phyloP scores from a whole-genome alignment of 805 yeast species.

The Myxozyma geophila region DNA sequence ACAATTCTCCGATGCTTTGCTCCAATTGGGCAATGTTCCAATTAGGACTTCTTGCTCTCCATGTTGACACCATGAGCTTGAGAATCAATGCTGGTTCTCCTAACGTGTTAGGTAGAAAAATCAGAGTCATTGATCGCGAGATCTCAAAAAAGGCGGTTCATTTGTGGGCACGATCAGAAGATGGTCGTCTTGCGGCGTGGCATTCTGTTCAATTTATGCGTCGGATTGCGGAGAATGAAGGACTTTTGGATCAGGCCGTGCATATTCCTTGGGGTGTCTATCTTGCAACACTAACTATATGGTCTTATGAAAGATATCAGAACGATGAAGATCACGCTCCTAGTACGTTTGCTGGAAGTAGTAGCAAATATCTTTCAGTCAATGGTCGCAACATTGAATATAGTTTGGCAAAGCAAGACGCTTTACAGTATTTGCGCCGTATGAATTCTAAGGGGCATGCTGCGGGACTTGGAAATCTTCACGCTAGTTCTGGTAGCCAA shows the following conservation, averaged over 20 bases:
- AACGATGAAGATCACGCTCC: conserved; percentile 17
- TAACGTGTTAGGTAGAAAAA: conserved; percentile 37
- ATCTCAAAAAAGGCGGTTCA: conserved; percentile 36
- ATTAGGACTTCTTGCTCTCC: conserved; percentile 39
- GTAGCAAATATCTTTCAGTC: conserved; percentile 19
- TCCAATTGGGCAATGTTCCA: conserved; percentile 42
- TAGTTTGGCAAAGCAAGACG: conserved; percentile 35
- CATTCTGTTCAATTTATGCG: conserved; percentile 41
- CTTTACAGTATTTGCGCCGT: conserved; percentile 28
- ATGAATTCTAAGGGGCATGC: conserved; percentile 26
- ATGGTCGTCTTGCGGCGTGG: conserved; percentile 42
- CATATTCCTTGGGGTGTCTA: conserved; percentile 43
- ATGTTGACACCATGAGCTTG: conserved; percentile 40
- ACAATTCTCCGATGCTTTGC: conserved; percentile 38
- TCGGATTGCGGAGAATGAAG: conserved; percentile 36
- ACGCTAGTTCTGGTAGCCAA: not conserved
- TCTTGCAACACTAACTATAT: conserved; percentile 40
- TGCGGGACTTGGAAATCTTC: conserved; percentile 10
- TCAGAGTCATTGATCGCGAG: conserved; percentile 33
- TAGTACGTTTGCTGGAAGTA: conserved; percentile 11
- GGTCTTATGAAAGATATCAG: conserved; percentile 40
- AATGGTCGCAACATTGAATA: conserved; percentile 27
- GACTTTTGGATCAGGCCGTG: conserved; percentile 39
- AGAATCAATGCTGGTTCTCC: conserved; percentile 41
- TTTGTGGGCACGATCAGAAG: conserved; percentile 41